A percentile compares a stretch with the other conserved stretches of the same genome.
Evolutionary conservation across 768 basidiomycete species (phyloP).

Genomic region (Boletus subcaerulescens): DNA sequence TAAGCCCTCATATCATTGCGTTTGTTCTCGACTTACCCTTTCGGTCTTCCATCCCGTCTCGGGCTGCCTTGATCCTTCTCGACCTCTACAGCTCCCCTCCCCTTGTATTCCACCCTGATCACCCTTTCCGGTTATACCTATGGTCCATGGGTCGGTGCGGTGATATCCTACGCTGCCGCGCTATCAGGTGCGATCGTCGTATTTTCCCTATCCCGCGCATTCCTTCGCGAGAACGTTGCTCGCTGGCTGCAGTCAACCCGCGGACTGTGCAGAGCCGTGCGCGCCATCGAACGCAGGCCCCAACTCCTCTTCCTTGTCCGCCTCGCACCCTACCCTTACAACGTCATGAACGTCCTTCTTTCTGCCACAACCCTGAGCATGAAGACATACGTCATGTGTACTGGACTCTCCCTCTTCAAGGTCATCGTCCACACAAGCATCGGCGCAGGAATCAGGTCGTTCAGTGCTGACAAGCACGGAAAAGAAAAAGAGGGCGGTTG

Average conservation of each 20-base stretch:
- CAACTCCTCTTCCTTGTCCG: slow-evolving; percentile 89
- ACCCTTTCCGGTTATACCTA: slow-evolving; percentile 90
- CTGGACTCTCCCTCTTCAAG: slow-evolving; percentile 83
- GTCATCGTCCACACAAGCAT: slow-evolving; percentile 88
- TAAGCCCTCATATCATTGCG: slow-evolving; percentile 39
- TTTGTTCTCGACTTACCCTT: slow-evolving; percentile 8
- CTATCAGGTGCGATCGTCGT: slow-evolving; percentile 82
- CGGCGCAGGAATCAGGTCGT: slow-evolving; percentile 83
- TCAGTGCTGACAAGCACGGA: slow-evolving; percentile 50
- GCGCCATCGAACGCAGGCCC: slow-evolving; percentile 84
- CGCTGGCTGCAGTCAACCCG: slow-evolving; percentile 68
- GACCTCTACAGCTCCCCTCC: slow-evolving; percentile 66
- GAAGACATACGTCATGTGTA: slow-evolving; percentile 74
- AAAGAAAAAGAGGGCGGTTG: slow-evolving; percentile 43
- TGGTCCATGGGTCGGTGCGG: slow-evolving; percentile 78
- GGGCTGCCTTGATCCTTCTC: slow-evolving; percentile 9
- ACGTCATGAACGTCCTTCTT: slow-evolving; percentile 93
- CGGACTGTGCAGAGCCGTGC: slow-evolving; percentile 76
- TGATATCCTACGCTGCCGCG: slow-evolving; percentile 85
- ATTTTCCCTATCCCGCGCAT: slow-evolving; percentile 72
- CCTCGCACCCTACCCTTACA: slow-evolving; percentile 88
- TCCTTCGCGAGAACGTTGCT: slow-evolving; percentile 68
- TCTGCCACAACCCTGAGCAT: slow-evolving; percentile 81
- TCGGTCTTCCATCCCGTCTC: slow-evolving; percentile 2
- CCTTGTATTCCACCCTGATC: slow-evolving; percentile 91